Evolutionary conservation across 2,329 filamentous ascomycete species (phyloP), one percentile per base, ranked within the genome.

Genomic region (Tolypocladium cylindrosporum): DNA sequence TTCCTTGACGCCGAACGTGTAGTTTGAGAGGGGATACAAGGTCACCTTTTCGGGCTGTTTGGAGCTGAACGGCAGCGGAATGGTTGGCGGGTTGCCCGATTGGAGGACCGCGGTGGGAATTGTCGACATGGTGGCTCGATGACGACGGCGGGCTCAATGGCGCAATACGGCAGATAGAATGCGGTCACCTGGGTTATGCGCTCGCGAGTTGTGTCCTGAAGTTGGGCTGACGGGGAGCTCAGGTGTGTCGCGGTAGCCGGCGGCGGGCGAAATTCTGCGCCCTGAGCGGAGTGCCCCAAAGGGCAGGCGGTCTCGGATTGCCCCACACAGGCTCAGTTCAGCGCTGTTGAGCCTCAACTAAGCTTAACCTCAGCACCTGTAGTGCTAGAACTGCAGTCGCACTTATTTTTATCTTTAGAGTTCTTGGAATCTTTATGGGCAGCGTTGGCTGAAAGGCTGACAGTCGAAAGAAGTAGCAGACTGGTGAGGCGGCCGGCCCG

Each of bases 1-100:
- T 78, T 97, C 94, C 76, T 99, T 99, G 61, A 95, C 96, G 62
- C 93, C 93, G 69, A 99, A 97, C 31, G 94, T 97, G 80, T 99
- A 99, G 80, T 97, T 99, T 65, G 91, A 96, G 54, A 99, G 83
- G 40, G 94, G 94, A 70, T 92, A 97, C 34, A 99, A 84, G 56
- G 90, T 89, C 69, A 99, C 92, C 2, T 91, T 94, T 66, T 86
- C 78, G 40, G 93, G 91, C 74, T 99, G 94, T 71, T 93, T 91
- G 56, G 84, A 86, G 70, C 92, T 90, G 82, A 99, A 99, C 64
- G 86, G 76, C 62, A 90, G 86, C 34, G 92, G 91, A 56, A 90
- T 82, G 61, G 87, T 85, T 31, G 93, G 91, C 74, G 88, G 86
- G 63, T 87, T 83, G 57, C 85, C 88, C 74, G 89, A 92, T 73